Percentiles rank a stretch among this genome's conserved stretches.
phyloP scores from a whole-genome alignment of 139 green algal species.

The Auxenochlorella pyrenoidosa region DNA sequence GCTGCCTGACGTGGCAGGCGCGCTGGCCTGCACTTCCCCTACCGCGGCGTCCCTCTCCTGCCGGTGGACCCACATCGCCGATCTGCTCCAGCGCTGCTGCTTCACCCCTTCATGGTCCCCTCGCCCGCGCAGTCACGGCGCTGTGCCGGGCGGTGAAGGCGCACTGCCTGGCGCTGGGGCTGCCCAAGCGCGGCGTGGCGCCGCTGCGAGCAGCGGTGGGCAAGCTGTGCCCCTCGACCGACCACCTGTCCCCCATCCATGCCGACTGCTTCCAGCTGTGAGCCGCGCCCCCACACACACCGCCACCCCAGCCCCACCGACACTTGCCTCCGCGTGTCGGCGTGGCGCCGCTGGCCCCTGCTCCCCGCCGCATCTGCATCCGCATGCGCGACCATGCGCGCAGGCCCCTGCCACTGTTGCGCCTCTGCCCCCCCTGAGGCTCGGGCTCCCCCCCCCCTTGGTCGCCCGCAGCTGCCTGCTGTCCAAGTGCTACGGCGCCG shows the following conservation, averaged over 20 bases:
- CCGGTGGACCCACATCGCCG: no score
- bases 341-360: no score
- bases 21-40: no score
- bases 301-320: no score
- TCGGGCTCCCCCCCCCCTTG: background rate
- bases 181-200: constrained; percentile 59
- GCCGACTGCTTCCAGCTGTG: constrained; percentile 81
- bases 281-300: background rate
- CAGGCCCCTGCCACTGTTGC: no score
- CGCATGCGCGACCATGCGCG: no score
- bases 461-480: constrained; percentile 78
- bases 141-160: constrained; percentile 72
- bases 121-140: constrained; percentile 52
- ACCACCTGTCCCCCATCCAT: constrained; percentile 88
- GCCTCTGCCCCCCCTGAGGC: no score
- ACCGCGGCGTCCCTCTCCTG: no score
- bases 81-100: background rate
- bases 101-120: background rate
- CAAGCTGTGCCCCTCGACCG: constrained; percentile 62
- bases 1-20: no score
- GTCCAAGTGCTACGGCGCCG: constrained; percentile 76
- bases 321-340: no score
- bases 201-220: constrained; percentile 69
- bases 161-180: constrained; percentile 41
- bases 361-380: no score